Conservation (phyloP, 495 filamentous ascomycete genomes). For the Halenospora varia region DNA sequence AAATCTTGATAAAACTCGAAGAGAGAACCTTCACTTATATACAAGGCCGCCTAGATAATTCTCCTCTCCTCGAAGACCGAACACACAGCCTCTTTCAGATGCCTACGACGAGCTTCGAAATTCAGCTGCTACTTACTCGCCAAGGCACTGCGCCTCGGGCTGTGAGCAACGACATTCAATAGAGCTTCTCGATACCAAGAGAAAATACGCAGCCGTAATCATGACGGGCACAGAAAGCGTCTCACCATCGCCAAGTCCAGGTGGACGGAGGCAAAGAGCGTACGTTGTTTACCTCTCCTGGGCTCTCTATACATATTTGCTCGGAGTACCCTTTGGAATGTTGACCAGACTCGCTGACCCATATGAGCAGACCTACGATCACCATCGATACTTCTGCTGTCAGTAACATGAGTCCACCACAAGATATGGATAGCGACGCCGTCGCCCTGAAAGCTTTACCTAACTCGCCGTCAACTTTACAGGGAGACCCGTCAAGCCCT, state of each 20-base stretch:
- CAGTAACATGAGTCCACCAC: slow-evolving; percentile 30
- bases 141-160: slow-evolving; percentile 25
- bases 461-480: slow-evolving; percentile 24
- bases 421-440: slow-evolving; percentile 25
- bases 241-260: slow-evolving; percentile 20
- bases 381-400: slow-evolving; percentile 74
- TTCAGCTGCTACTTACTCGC: slow-evolving; percentile 12
- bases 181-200: slow-evolving; percentile 5
- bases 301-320: no score
- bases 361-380: slow-evolving; percentile 55
- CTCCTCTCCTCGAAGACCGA: background rate
- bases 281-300: slow-evolving; percentile 9
- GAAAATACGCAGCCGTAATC: background rate
- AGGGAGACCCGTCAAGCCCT: slow-evolving; percentile 27
- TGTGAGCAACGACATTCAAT: slow-evolving; percentile 14
- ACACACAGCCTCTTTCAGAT: slow-evolving; percentile 22
- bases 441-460: slow-evolving; percentile 20
- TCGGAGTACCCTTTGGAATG: no score
- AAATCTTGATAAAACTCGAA: no score
- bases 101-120: slow-evolving; percentile 13
- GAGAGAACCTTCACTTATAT: slow-evolving; percentile 19
- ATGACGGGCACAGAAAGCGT: slow-evolving; percentile 13
- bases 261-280: slow-evolving; percentile 26
- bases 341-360: slow-evolving; percentile 5
- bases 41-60: background rate